Conservation (phyloP, 75 land plant species). For the Picea sitchensis region DNA sequence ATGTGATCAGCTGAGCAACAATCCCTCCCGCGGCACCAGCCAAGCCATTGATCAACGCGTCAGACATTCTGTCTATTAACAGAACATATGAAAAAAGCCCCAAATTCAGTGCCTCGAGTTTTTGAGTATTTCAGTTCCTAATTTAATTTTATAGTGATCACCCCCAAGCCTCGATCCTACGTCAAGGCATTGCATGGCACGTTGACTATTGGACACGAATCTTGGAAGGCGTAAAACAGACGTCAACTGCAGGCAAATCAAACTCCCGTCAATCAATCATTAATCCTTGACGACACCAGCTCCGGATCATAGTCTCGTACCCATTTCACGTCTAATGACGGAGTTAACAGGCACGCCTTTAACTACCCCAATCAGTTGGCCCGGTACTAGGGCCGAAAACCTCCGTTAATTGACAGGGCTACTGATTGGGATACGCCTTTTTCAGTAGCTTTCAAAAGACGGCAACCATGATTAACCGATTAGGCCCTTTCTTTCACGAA, state of each 20-base stretch:
- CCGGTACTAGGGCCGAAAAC: neutral
- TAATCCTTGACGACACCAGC: neutral
- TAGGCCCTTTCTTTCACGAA: neutral
- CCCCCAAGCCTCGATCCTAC: neutral
- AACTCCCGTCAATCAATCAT: neutral
- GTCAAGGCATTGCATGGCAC: neutral
- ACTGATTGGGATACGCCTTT: neutral
- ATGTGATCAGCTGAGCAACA: slow-evolving; percentile 71
- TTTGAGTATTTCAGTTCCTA: neutral
- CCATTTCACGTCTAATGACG: neutral
- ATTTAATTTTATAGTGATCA: neutral
- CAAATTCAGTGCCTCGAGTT: neutral
- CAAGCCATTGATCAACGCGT: slow-evolving; percentile 64
- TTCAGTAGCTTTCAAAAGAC: neutral
- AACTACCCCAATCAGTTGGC: neutral
- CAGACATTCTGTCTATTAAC: slow-evolving; percentile 35
- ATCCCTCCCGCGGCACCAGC: slow-evolving; percentile 76
- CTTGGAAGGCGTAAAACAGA: neutral
- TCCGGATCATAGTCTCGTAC: neutral
- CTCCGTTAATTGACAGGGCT: neutral
- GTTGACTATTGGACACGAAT: no score
- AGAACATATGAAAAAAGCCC: neutral
- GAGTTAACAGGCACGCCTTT: neutral
- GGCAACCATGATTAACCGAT: neutral
- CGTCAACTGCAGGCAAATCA: neutral